Evolutionary conservation across 2,329 filamentous ascomycete species (phyloP), one percentile per base, ranked within the genome.

Genomic region (Cladosporium sp.): DNA sequence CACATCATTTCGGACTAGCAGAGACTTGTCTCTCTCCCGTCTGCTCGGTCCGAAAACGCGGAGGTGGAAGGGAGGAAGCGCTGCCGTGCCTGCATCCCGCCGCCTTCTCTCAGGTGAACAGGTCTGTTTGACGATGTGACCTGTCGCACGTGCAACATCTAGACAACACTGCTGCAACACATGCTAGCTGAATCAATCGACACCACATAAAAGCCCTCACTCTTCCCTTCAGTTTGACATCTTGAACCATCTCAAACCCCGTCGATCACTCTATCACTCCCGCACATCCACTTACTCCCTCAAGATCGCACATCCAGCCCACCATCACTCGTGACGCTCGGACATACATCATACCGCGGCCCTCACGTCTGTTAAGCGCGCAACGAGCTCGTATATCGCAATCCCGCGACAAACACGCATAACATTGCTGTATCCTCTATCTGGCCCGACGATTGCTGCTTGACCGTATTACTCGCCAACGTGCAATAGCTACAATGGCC

Each of bases 321-420:
- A 41, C 47, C 49, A 21, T 32, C 52, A 14, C 38, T 28, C 36
- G 34, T 57, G 26, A 52, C 61, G 61, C 61, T 57, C 61, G 61
- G 61, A 64, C 61, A 47, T 64, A 64, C 61, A 57, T 64, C 61
- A 57, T 64, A 64, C 61, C 61, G 52, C 52, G 61, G 59, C 59
- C 30, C 41, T 41, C 54, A 58, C 30, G 54, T 34, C 55, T 36
- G 36, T 36, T n/a, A 32, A 32, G 38, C 57, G 57, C 57, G 57
- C 38, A 26, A 59, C 57, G 41, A 59, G 57, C 24, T 58, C 32
- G n/a, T 55, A 55, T 21, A 58, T n/a, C 34, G 55, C 34, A 58
- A 4, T 24, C 52, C 14, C n/a, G n/a, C 30, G 52, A 55, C 52
- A 34, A 34, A 21, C 52, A 4, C 52, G 8, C 18, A n/a, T 7